phyloP scores from a whole-genome alignment of 2,329 filamentous ascomycete genomes.

The Alternaria alternata region DNA sequence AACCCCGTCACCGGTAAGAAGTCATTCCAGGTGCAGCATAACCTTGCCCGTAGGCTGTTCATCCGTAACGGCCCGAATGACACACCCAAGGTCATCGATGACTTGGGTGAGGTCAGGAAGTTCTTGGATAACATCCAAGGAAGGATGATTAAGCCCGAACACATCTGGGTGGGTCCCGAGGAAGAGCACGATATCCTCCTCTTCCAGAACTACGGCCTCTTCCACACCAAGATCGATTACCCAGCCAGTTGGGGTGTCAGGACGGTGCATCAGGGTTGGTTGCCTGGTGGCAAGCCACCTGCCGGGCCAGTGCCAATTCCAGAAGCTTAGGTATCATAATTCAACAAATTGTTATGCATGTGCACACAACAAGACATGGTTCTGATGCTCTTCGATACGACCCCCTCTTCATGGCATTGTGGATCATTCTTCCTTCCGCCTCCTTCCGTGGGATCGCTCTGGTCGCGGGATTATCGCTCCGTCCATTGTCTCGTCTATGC shows the following conservation, averaged over 20 bases:
- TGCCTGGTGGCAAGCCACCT: not conserved
- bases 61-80: conserved; percentile 1
- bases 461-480: not conserved
- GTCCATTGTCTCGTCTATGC: not conserved
- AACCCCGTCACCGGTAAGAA: conserved; percentile 4
- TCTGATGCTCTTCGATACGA: not conserved
- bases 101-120: conserved; percentile 6
- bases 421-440: not conserved
- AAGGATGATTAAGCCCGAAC: conserved; percentile 12
- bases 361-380: not conserved
- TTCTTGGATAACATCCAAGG: conserved; percentile 6
- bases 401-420: not conserved
- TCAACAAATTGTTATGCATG: not conserved
- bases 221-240: conserved; percentile 12
- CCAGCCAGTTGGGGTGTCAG: conserved; percentile 4
- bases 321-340: not conserved
- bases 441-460: not conserved
- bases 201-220: conserved; percentile 7
- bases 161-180: conserved; percentile 5
- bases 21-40: conserved; percentile 6
- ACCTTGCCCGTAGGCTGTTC: conserved; percentile 3
- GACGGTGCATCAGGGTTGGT: conserved; percentile 4
- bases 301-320: conserved; percentile 7
- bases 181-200: conserved; percentile 8
- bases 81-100: conserved; percentile 2